Percentiles rank a stretch among this genome's conserved stretches.
Conservation (phyloP, 768 basidiomycete genomes). For the Paxillus rubicundulus region DNA sequence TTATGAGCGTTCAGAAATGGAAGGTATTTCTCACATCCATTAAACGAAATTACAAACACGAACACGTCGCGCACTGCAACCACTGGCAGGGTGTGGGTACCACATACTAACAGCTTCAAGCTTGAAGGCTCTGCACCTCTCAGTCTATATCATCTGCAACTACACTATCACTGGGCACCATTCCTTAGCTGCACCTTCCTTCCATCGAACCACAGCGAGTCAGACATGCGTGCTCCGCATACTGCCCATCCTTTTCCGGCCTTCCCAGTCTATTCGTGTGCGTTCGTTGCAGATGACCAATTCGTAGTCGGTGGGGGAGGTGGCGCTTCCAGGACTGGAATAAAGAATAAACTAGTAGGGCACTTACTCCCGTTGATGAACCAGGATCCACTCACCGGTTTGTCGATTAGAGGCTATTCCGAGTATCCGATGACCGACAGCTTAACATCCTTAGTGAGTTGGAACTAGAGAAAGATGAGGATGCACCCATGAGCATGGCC, state of each 20-base stretch:
- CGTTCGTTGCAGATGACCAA: slow-evolving; percentile 68
- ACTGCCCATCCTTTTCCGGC: slow-evolving; percentile 69
- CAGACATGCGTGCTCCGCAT: slow-evolving; percentile 75
- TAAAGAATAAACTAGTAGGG: slow-evolving; percentile 87
- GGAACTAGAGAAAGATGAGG: slow-evolving; percentile 77
- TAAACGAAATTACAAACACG: background rate
- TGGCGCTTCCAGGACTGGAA: slow-evolving; percentile 80
- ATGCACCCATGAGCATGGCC: slow-evolving; percentile 96
- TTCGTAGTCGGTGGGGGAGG: slow-evolving; percentile 89
- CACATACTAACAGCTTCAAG: background rate
- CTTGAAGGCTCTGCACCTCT: background rate
- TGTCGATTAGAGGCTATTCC: slow-evolving; percentile 60
- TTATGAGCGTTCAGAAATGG: background rate
- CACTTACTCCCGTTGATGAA: background rate
- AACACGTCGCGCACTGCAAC: background rate
- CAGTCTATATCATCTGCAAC: slow-evolving; percentile 4
- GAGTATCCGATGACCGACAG: slow-evolving; percentile 49
- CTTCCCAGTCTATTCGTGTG: slow-evolving; percentile 88
- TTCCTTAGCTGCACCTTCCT: background rate
- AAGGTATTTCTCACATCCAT: slow-evolving; percentile 22
- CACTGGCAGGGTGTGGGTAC: background rate
- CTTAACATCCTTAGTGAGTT: slow-evolving; percentile 63
- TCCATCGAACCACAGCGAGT: background rate
- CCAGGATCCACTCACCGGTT: slow-evolving; percentile 7
- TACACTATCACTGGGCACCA: background rate